Conservation (phyloP, 2,329 filamentous ascomycete species). For the Aspergillus flavus region DNA sequence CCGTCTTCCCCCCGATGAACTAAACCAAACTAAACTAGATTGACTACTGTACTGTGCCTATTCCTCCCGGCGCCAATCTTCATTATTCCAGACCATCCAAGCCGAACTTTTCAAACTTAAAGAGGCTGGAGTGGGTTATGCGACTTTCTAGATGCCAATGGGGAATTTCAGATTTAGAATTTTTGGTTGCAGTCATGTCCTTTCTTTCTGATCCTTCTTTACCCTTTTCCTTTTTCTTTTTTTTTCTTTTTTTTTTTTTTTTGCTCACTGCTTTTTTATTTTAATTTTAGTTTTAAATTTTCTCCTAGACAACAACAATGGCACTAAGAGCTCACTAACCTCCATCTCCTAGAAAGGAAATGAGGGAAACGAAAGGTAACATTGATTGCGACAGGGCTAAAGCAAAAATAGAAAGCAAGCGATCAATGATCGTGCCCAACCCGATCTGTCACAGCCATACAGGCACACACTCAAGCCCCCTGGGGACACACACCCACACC, state of each 20-base stretch:
- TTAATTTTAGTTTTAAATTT: neutral
- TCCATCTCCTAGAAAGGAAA: neutral
- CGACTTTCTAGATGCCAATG: constrained; percentile 13
- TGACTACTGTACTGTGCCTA: constrained; percentile 20
- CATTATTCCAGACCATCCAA: constrained; percentile 24
- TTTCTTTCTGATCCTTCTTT: neutral
- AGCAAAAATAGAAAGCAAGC: constrained; percentile 1
- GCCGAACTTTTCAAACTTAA: constrained; percentile 16
- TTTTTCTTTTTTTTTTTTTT: neutral
- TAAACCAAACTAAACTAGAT: constrained; percentile 11
- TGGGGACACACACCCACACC: constrained; percentile 5
- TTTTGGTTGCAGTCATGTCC: neutral
- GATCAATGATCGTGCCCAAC: constrained; percentile 12
- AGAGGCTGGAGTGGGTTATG: constrained; percentile 12
- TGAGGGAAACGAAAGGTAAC: neutral
- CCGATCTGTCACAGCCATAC: constrained; percentile 16
- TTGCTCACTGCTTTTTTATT: neutral
- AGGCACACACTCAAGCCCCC: constrained; percentile 9
- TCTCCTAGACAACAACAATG: neutral
- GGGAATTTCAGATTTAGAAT: constrained; percentile 1
- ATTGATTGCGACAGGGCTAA: neutral
- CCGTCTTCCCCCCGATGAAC: constrained; percentile 1
- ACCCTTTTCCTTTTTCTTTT: neutral
- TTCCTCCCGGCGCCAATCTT: constrained; percentile 26
- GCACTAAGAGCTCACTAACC: neutral